Base-by-base conservation (phyloP, 495 filamentous ascomycete genomes). In the Lasiosphaeria hispida region DNA sequence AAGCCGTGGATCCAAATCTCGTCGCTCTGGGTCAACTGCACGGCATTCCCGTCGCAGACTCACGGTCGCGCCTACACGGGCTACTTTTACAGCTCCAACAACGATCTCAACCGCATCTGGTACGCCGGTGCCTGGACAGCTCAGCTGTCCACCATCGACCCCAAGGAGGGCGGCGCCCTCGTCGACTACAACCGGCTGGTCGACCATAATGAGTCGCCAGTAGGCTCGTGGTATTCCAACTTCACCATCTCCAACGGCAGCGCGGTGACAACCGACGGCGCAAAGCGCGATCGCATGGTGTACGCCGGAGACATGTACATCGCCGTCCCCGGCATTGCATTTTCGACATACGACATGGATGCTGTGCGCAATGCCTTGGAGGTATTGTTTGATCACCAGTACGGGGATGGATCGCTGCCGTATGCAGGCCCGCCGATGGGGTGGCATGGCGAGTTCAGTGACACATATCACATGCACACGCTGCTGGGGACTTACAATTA, bases 61-160 rank as follows among this genome's bases (percentile, higher is more conserved):
- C 69, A 72, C 57, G 68, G 65, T 35, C 58, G 64, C 17, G 71
- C 69, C n/a, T 82, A 82, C 60, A 69, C 71, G 10, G 79, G 78
- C 7, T 82, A 80, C 49, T 82, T 82, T 53, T 65, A 77, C 58
- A 74, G 69, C 42, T 68, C 70, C 6, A 77, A 76, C 17, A 71
- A 73, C 10, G 69, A 81, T 4, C 64, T 77, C 7, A 85, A 87
- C 55, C 66, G 75, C 10, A 75, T 85, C 41, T 87, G 82, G 82
- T 87, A 87, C 63, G 79, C 83, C n/a, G 82, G 83, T 11, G 82
- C 83, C 13, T 87, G 82, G 60, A 87, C 84, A 0, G 69, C 80
- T 34, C 82, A 85, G 64, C 70, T 85, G 7, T 79, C 73, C 37
- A 84, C 79, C 7, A 79, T 84, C 40, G 72, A 81, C 51, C 80